Conservation (phyloP, 2,329 filamentous ascomycete species). For the Nectriaceae sp. region DNA sequence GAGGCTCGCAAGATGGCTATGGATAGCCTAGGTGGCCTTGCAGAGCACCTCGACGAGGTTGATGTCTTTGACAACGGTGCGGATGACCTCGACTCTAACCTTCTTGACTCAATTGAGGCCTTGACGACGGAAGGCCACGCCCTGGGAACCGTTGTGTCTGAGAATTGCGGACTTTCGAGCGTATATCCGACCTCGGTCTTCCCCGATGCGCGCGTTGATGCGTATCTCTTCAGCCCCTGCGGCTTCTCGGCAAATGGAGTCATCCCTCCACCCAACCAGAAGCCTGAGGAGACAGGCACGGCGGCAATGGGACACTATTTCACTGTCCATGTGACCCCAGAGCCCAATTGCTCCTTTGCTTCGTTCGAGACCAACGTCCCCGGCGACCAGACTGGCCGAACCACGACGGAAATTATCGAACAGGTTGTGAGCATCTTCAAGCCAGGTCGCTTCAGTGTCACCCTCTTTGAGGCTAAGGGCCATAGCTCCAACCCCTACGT, state of each 20-base stretch:
- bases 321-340: conserved; percentile 96
- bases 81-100: conserved; percentile 50
- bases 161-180: conserved; percentile 83
- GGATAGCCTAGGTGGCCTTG: conserved; percentile 60
- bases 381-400: conserved; percentile 80
- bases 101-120: conserved; percentile 65
- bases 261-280: conserved; percentile 66
- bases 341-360: conserved; percentile 95
- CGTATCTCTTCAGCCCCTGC: conserved; percentile 94
- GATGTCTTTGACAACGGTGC: conserved; percentile 79
- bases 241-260: conserved; percentile 98
- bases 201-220: conserved; percentile 90
- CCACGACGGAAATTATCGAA: conserved; percentile 87
- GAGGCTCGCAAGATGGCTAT: conserved; percentile 62
- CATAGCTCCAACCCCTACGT: conserved; percentile 45
- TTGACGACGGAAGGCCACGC: conserved; percentile 92
- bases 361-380: conserved; percentile 99
- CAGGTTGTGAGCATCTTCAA: conserved; percentile 96
- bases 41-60: conserved; percentile 59
- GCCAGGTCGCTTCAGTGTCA: conserved; percentile 96
- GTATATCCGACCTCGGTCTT: conserved; percentile 87
- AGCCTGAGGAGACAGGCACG: conserved; percentile 44
- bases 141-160: conserved; percentile 88
- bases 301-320: conserved; percentile 79
- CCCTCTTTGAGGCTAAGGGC: conserved; percentile 87